These are phyloP conservation scores for Rauvolfia tetraphylla DNA, from an alignment of 257 asterid genomes.

Conservation along the genomic window DNA sequence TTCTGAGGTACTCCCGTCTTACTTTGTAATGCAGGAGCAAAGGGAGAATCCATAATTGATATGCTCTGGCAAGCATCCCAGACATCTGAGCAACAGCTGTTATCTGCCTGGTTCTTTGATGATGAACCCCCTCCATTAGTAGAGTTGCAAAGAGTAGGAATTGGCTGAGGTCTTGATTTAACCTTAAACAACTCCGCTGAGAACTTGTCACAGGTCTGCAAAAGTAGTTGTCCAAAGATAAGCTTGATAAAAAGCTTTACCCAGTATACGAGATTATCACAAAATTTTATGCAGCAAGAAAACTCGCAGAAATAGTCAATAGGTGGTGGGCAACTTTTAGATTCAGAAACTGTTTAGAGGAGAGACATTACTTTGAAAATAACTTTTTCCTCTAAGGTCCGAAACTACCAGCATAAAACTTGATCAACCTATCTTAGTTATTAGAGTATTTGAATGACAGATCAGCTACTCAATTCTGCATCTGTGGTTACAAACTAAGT, in stretches of 20 bases:
- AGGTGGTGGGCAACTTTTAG: not conserved
- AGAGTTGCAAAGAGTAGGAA: slow-evolving; percentile 77
- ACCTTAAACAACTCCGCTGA: slow-evolving; percentile 64
- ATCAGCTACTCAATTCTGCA: too few species aligned
- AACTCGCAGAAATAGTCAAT: not conserved
- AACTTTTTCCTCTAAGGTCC: not conserved
- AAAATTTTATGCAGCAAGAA: not conserved
- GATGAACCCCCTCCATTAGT: slow-evolving; percentile 41
- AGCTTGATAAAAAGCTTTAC: not conserved
- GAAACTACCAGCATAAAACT: not conserved
- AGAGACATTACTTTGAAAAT: not conserved
- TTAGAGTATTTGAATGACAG: not conserved
- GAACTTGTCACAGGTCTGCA: slow-evolving; percentile 80
- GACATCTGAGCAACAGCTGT: slow-evolving; percentile 61
- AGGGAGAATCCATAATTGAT: slow-evolving; percentile 63
- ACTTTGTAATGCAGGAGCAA: slow-evolving; percentile 66
- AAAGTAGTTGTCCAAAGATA: slow-evolving; percentile 5
- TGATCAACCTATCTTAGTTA: too few species aligned
- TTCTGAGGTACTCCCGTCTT: slow-evolving; percentile 49
- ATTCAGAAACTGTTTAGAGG: not conserved
- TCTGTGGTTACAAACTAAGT: too few species aligned
- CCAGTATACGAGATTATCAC: not conserved
- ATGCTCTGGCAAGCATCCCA: slow-evolving; percentile 72
- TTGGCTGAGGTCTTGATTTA: slow-evolving; percentile 39
- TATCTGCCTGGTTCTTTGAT: slow-evolving; percentile 26